Percentiles rank a stretch among this genome's conserved stretches.
Evolutionary conservation across 257 asterid species (phyloP).

Genomic region (Vinca minor): DNA sequence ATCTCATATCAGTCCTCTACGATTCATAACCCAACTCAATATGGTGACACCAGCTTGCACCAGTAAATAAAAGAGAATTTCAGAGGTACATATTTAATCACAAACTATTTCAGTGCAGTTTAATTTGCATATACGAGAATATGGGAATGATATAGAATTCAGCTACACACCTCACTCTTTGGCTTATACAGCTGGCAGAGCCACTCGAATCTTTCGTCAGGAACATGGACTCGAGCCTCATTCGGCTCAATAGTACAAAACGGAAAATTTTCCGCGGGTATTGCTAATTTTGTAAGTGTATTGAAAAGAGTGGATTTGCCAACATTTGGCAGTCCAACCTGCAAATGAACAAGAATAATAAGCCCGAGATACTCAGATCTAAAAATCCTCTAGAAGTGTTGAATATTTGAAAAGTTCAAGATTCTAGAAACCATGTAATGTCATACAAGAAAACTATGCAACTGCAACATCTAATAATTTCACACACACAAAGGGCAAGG

Average conservation of each 20-base stretch:
- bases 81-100: background rate
- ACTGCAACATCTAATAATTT: background rate
- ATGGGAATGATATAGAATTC: constrained; percentile 5
- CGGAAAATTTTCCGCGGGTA: constrained; percentile 97
- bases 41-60: background rate
- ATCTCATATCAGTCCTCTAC: background rate
- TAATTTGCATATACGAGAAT: background rate
- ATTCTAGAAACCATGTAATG: background rate
- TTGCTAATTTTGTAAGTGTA: constrained; percentile 91
- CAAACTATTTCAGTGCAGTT: background rate
- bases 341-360: constrained; percentile 22
- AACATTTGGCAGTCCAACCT: constrained; percentile 99
- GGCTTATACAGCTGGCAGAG: constrained; percentile 85
- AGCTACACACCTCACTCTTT: constrained; percentile 69
- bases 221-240: constrained; percentile 88
- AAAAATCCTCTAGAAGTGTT: background rate
- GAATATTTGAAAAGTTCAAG: background rate
- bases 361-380: background rate
- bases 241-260: constrained; percentile 98
- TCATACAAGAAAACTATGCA: background rate
- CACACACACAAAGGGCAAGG: no score
- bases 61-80: background rate
- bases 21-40: background rate
- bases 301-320: constrained; percentile 96
- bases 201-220: constrained; percentile 97